Evolutionary conservation across 108 stramenopile genomes (phyloP).

Genomic region (Nitzschia putrida): DNA sequence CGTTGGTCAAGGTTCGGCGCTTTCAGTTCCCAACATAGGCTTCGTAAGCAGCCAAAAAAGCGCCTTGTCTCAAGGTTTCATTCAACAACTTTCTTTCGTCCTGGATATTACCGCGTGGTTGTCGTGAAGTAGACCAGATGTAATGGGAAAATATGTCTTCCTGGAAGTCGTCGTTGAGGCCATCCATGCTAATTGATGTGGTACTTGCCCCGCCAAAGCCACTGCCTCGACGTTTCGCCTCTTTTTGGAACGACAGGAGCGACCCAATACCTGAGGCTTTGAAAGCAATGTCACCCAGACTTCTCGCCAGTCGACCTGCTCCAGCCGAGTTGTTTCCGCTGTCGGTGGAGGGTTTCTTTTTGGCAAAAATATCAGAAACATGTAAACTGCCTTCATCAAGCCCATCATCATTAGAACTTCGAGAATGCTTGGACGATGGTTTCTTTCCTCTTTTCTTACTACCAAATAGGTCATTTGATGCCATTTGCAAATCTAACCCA

Average conservation of each 20-base stretch:
- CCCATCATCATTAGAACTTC: background rate
- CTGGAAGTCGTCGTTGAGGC: background rate
- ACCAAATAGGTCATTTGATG: conserved; percentile 2
- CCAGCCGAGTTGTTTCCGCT: background rate
- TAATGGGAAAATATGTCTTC: conserved; percentile 13
- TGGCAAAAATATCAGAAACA: background rate
- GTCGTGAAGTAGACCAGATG: conserved; percentile 15
- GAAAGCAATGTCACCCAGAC: conserved; percentile 15
- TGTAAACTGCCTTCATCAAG: conserved; percentile 12
- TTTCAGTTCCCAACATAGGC: conserved; percentile 1
- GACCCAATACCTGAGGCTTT: conserved; percentile 17
- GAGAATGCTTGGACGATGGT: background rate
- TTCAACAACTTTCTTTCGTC: conserved; percentile 7
- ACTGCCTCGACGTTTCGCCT: conserved; percentile 8
- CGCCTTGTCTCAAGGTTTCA: conserved; percentile 10
- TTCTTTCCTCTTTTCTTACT: conserved; percentile 10
- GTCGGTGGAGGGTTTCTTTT: background rate
- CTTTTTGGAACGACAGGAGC: conserved; percentile 10
- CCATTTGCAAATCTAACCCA: conserved; percentile 15
- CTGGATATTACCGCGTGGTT: conserved; percentile 6
- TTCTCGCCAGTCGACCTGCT: background rate
- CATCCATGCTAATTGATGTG: background rate
- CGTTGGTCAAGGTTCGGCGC: too few relatives aligned
- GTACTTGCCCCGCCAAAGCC: conserved; percentile 7
- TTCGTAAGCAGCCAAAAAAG: conserved; percentile 1